Conservation (phyloP, 768 basidiomycete genomes). For the Lactarius trivialis region DNA sequence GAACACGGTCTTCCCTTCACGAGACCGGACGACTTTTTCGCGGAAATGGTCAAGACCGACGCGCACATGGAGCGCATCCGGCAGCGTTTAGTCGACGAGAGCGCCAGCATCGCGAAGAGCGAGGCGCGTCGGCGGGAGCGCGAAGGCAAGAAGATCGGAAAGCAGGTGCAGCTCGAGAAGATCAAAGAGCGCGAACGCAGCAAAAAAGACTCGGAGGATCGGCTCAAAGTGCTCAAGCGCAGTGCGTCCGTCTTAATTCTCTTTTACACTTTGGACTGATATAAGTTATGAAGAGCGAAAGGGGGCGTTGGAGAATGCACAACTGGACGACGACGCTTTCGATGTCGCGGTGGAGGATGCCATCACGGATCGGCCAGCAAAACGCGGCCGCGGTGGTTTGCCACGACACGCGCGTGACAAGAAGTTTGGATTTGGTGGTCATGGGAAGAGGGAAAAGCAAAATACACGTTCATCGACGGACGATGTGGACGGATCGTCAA, state of each 20-base stretch:
- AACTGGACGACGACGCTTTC: constrained; percentile 59
- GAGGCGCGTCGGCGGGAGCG: constrained; percentile 90
- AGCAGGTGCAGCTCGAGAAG: constrained; percentile 94
- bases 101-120: constrained; percentile 79
- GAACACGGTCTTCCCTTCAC: constrained; percentile 81
- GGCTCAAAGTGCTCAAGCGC: constrained; percentile 80
- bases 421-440: constrained; percentile 79
- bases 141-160: constrained; percentile 96
- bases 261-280: neutral
- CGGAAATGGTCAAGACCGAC: constrained; percentile 98
- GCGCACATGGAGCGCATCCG: constrained; percentile 97
- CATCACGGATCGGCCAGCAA: constrained; percentile 65
- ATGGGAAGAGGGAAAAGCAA: constrained; percentile 63
- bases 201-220: constrained; percentile 90
- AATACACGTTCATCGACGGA: constrained; percentile 81
- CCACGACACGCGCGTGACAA: constrained; percentile 59
- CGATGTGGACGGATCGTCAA: constrained; percentile 43
- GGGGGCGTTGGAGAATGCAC: constrained; percentile 64
- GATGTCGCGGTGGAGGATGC: constrained; percentile 91
- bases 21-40: constrained; percentile 90
- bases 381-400: constrained; percentile 40
- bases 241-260: constrained; percentile 45
- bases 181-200: constrained; percentile 81
- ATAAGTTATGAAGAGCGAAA: constrained; percentile 58
- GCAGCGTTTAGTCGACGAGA: constrained; percentile 82